Percentiles rank a stretch among this genome's conserved stretches.
phyloP scores from a whole-genome alignment of 2,329 filamentous ascomycete species.

The Fusarium liriodendri region DNA sequence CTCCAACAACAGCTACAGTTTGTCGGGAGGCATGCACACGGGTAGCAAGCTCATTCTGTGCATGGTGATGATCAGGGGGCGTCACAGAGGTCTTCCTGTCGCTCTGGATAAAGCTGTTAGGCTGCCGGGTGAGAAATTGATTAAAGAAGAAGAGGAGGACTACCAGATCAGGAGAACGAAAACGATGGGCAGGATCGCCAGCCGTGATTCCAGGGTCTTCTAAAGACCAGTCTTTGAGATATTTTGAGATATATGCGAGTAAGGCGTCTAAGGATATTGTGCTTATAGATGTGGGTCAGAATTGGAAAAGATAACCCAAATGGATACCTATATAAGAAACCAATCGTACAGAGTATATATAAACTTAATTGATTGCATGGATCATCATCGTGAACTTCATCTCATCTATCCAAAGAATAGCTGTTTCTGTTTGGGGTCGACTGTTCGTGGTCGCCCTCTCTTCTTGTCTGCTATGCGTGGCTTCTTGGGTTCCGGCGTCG shows the following conservation, averaged over 20 bases:
- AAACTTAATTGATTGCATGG: slow-evolving; percentile 3
- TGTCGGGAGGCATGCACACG: slow-evolving; percentile 64
- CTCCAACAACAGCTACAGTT: slow-evolving; percentile 64
- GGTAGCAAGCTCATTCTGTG: slow-evolving; percentile 69
- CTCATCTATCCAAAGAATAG: slow-evolving; percentile 60
- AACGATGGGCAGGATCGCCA: slow-evolving; percentile 42
- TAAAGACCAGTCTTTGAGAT: not conserved
- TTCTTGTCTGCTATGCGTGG: slow-evolving; percentile 52
- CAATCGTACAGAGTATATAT: slow-evolving; percentile 16
- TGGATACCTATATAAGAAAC: not conserved
- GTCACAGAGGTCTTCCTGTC: slow-evolving; percentile 67
- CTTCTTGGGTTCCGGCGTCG: slow-evolving; percentile 53
- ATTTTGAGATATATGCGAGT: not conserved
- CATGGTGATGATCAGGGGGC: slow-evolving; percentile 66
- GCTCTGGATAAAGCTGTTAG: slow-evolving; percentile 65
- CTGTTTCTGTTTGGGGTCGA: slow-evolving; percentile 63
- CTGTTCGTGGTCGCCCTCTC: slow-evolving; percentile 47
- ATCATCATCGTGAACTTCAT: slow-evolving; percentile 10
- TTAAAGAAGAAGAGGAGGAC: slow-evolving; percentile 48
- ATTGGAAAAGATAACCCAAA: slow-evolving; percentile 3
- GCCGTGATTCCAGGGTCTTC: slow-evolving; percentile 35
- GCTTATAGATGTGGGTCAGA: slow-evolving; percentile 4
- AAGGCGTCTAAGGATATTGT: slow-evolving; percentile 28
- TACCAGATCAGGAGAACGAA: slow-evolving; percentile 43
- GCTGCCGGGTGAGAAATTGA: slow-evolving; percentile 51